Percentiles rank a stretch among this genome's conserved stretches.
Evolutionary conservation across 805 yeast species (phyloP).

Genomic region (Pichia paraexigua): DNA sequence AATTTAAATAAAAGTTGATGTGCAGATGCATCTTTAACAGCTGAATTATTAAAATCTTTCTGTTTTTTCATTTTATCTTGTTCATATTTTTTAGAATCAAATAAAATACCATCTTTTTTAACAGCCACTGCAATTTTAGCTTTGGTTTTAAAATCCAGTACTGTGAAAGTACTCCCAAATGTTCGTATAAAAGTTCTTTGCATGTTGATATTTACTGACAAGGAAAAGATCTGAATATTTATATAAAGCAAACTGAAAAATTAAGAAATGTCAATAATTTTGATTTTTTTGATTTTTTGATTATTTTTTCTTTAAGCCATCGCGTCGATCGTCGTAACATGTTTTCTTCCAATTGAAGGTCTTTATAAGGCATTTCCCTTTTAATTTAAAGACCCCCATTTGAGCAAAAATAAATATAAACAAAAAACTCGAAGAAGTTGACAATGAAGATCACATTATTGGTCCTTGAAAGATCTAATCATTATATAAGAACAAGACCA

Average conservation of each 20-base stretch:
- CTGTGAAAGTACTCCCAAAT: neutral
- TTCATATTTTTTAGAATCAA: neutral
- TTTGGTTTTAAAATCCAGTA: constrained; percentile 5
- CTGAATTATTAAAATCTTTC: constrained; percentile 16
- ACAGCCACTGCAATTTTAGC: constrained; percentile 13
- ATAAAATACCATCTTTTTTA: neutral
- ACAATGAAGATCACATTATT: neutral
- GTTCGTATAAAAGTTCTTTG: neutral
- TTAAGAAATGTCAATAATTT: no score
- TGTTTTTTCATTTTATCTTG: constrained; percentile 8
- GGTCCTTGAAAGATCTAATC: neutral
- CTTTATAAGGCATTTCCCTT: neutral
- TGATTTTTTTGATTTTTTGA: no score
- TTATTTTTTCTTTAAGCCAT: no score
- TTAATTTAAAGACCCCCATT: neutral
- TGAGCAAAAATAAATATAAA: no score
- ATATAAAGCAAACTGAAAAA: neutral
- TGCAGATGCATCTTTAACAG: constrained; percentile 25
- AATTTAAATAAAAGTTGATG: constrained; percentile 15
- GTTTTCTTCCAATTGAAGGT: neutral
- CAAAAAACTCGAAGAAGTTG: neutral
- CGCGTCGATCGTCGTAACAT: neutral
- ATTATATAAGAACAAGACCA: neutral
- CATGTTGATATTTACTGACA: neutral
- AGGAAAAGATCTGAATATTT: neutral